Evolutionary conservation across 768 basidiomycete genomes (phyloP), one percentile per base, ranked within the genome.

Genomic region (Amanita pallidorosea): DNA sequence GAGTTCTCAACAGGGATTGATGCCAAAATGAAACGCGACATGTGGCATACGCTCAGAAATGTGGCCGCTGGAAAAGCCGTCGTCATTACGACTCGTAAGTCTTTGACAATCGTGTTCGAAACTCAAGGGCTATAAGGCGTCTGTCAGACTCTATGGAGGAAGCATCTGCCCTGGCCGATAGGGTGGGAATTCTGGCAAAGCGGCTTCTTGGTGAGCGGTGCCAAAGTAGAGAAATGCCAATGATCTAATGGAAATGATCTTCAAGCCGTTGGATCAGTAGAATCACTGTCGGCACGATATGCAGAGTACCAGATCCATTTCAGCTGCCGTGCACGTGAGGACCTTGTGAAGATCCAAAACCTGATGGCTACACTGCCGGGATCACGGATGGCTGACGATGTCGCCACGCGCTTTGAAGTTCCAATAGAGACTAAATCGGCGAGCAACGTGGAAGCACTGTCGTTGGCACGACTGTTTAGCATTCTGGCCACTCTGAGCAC

Each of bases 1-100:
- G 86, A 89, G 59, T 89, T 87, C 62, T 87, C 84, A 5, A 87
- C 85, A 2, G 88, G 88, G 5, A 79, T 89, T 44, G 88, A 88
- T 60, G 83, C 86, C 6, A 86, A 81, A 63, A 88, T 82, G 72
- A 89, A 88, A 64, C 70, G 88, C 33, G 84, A 88, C 27, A 87
- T 89, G 81, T 89, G 88, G 88, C 67, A 68, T 13, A 87, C 83
- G 0, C 68, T 89, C 50, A 70, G 81, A 49, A 75, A 72, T 23
- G 80, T 85, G 4, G 75, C 81, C 0, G 67, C 71, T 2, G 84
- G 81, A 13, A 87, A 88, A 59, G 81, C 82, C 3, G 75, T 86
- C 7, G 70, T 85, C 31, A 79, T 87, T 48, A 85, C 83, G 1
- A 86, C 84, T 2, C 83, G 83, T 82, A 51, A 49, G 79, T 70